These are phyloP conservation scores for Coniophora puteana DNA, from an alignment of 1,284 basidiomycete genomes.

Conservation along the genomic window DNA sequence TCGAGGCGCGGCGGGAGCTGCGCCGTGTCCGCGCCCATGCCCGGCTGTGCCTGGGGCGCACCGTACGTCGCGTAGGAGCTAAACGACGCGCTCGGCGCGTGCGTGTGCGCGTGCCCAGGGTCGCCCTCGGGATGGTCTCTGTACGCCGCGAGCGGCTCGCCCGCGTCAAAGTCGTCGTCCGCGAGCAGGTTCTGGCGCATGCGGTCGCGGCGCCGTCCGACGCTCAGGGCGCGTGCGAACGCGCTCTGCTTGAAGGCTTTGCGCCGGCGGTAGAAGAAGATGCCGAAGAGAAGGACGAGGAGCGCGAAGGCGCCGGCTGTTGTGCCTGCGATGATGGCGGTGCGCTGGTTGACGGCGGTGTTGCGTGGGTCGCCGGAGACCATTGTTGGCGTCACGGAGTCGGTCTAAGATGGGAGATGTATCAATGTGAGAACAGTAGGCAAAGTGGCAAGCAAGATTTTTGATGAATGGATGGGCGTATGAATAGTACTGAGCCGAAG, in stretches of 20 bases:
- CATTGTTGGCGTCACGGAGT: conserved; percentile 13
- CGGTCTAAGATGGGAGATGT: conserved; percentile 8
- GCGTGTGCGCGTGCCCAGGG: conserved; percentile 16
- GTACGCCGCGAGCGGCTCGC: conserved; percentile 29
- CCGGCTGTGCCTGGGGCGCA: background rate
- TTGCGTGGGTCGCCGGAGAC: conserved; percentile 11
- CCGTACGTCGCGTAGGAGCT: conserved; percentile 9
- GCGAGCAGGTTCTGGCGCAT: conserved; percentile 37
- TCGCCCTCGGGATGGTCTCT: conserved; percentile 27
- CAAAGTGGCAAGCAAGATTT: too few relatives aligned
- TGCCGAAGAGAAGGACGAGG: conserved; percentile 33
- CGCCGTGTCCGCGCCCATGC: conserved; percentile 5
- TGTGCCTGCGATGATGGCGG: conserved; percentile 42
- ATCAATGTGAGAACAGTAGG: background rate
- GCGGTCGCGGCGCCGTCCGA: conserved; percentile 29
- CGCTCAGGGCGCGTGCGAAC: conserved; percentile 30
- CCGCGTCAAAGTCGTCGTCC: conserved; percentile 44
- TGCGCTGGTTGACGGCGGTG: conserved; percentile 21
- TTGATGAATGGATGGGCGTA: too few relatives aligned
- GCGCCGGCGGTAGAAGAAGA: conserved; percentile 38
- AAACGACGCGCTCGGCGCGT: background rate
- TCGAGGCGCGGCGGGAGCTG: conserved; percentile 30
- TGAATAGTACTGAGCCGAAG: too few relatives aligned
- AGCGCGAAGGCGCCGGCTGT: conserved; percentile 40
- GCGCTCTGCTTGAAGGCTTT: conserved; percentile 36